These are phyloP conservation scores for Nicotiana tabacum DNA, from an alignment of 257 asterid species.

Conservation along the genomic window DNA sequence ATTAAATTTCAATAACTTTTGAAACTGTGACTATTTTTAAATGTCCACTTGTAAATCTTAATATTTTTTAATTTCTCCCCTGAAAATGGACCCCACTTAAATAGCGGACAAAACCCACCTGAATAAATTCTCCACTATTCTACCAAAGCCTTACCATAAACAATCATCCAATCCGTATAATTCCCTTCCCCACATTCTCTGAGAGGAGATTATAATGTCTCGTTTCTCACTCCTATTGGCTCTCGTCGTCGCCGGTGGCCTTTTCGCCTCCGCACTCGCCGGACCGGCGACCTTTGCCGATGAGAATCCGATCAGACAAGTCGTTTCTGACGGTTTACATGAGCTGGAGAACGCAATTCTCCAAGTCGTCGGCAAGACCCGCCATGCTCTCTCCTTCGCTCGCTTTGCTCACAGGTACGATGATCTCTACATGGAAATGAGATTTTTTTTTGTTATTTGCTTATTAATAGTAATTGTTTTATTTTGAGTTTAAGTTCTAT, in stretches of 20 bases:
- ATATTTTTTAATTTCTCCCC: too few species aligned
- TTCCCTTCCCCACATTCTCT: background rate
- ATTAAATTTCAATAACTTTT: too few species aligned
- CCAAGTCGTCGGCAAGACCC: slow-evolving; percentile 55
- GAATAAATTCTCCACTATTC: background rate
- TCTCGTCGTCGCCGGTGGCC: slow-evolving; percentile 8
- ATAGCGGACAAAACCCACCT: background rate
- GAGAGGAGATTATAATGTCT: slow-evolving; percentile 34
- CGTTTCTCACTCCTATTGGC: slow-evolving; percentile 19
- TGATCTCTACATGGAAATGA: background rate
- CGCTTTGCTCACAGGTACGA: slow-evolving; percentile 75
- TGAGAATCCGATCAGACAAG: slow-evolving; percentile 86
- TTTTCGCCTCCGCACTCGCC: slow-evolving; percentile 28
- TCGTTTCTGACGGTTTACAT: slow-evolving; percentile 54
- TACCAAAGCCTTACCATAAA: background rate
- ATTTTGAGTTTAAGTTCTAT: too few species aligned
- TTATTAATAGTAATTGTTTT: too few species aligned
- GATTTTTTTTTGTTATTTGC: background rate
- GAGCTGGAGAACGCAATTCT: slow-evolving; percentile 57
- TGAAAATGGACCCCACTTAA: background rate
- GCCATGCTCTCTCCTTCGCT: slow-evolving; percentile 68
- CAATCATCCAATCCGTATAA: background rate
- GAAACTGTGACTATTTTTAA: too few species aligned
- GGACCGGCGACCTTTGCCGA: slow-evolving; percentile 32
- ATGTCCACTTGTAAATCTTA: too few species aligned